Evolutionary conservation across 2,329 filamentous ascomycete species (phyloP), one percentile per base, ranked within the genome.

Genomic region (Pseudocercospora macadamiae): DNA sequence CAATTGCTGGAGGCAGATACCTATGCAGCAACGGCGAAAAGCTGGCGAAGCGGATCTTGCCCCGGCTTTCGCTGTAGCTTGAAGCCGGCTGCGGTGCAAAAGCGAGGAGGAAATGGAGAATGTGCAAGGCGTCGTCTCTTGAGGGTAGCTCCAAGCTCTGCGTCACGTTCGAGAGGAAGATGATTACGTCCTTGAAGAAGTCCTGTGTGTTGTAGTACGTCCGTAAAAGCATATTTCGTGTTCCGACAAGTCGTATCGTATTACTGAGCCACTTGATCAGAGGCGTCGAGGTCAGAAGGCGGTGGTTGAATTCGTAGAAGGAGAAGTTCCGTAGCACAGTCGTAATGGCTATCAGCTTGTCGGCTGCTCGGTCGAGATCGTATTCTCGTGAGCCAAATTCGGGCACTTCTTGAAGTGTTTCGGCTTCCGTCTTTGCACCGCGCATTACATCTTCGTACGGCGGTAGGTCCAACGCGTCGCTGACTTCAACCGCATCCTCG

Each of bases 171-270:
- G 93, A 97, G 55, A 99, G 80, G 65, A 96, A 86, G 14, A 91
- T 88, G 58, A 97, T 86, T 26, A 92, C 81, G 73, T 99, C 95
- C 76, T 99, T 99, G 90, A 97, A 96, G 69, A 97, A 93, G 74
- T 99, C 95, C 65, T 97, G 80, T 0, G 90, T 95, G 75, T 97
- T 96, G 70, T 84, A 82, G 65, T 95, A 84, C 3, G 87, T 91
- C 36, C 91, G 86, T 39, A 97, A 78, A 26, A 97, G 83, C 82
- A 93, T 90, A 66, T 91, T 91, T 12, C 92, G 88, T 3, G 93
- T 97, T 26, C 93, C 95, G 12, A 97, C 82, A 65, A 95, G 90
- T 60, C 92, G 84, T 63, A 97, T 92, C 3, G 93, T 85, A 45
- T 87, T 87, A 58, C 91, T 91, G 7, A 97, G 78, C 69, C 97